Evolutionary conservation across 2,329 filamentous ascomycete genomes (phyloP), one percentile per base, ranked within the genome.

Genomic region (Ceratocystis cubensis): DNA sequence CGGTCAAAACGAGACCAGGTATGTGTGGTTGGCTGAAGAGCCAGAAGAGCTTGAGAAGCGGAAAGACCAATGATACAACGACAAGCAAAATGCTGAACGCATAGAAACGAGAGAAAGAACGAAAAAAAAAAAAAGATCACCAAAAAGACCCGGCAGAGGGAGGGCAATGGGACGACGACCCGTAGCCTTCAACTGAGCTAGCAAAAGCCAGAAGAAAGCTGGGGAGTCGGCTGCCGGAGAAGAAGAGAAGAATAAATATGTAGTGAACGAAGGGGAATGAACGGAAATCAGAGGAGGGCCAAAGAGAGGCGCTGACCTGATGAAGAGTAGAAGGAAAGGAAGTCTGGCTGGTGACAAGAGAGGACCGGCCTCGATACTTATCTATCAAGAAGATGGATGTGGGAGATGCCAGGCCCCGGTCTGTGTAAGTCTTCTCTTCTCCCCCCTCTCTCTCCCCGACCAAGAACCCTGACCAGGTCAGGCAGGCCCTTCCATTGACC

Each of bases 241-340:
- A 28, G n/a, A 44, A 33, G 44, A 37, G 33, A 56, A 64, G 46
- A 64, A 25, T 5, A 28, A 45, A 57, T 10, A n/a, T 25, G 3
- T 41, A 44, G 46, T 44, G 63, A 44, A 37, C 22, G 28, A 61
- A 44, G 22, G 66, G 30, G 50, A 63, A 25, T 33, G 53, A 59
- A n/a, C 28, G 53, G 53, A 59, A 41, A 59, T 20, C 53, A 59
- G 53, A 59, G n/a, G 53, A 59, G 53, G 20, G 53, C 53, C 53
- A 33, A 20, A 63, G 46, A 63, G 28, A 48, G 62, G 59, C 45
- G 41, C 65, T 17, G 46, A 44, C 20, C 33, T 30, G 66, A 67
- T 63, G 62, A 61, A 53, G 53, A 64, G 41, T 20, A 64, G 1
- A 37, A 61, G 25, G 50, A 67, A 41, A 28, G n/a, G 46, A 48